Conservation (phyloP, 2,329 filamentous ascomycete species). For the Aureobasidium sp. region DNA sequence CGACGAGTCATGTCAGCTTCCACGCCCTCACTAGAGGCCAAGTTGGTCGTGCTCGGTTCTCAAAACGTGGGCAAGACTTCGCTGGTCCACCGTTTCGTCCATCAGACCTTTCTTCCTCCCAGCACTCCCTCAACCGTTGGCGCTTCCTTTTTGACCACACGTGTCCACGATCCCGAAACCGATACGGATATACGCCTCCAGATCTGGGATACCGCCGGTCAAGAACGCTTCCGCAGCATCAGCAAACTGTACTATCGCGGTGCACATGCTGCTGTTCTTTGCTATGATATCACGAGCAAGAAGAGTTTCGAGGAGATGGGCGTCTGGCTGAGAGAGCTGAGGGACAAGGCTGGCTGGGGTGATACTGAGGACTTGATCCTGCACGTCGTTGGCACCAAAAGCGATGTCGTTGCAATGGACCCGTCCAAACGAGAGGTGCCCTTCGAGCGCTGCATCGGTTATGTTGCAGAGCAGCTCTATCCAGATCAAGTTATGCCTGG, state of each 20-base stretch:
- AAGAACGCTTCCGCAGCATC: constrained; percentile 96
- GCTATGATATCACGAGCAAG: constrained; percentile 93
- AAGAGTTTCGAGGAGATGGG: constrained; percentile 93
- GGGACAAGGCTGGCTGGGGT: constrained; percentile 67
- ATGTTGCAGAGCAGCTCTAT: constrained; percentile 91
- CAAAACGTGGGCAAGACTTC: constrained; percentile 86
- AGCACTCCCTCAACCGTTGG: constrained; percentile 53
- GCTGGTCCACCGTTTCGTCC: constrained; percentile 79
- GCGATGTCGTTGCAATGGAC: constrained; percentile 89
- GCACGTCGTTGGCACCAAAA: constrained; percentile 96
- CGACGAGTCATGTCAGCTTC: constrained; percentile 15
- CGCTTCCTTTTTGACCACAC: constrained; percentile 67
- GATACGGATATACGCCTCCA: constrained; percentile 91
- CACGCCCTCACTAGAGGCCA: constrained; percentile 72
- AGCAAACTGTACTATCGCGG: constrained; percentile 97
- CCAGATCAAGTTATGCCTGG: constrained; percentile 71
- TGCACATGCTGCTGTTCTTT: constrained; percentile 92
- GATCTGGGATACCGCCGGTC: constrained; percentile 97
- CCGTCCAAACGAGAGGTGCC: constrained; percentile 84
- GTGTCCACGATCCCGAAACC: constrained; percentile 79
- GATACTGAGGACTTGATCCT: constrained; percentile 77
- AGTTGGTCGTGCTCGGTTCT: constrained; percentile 82
- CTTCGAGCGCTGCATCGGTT: constrained; percentile 96
- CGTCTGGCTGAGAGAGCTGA: constrained; percentile 87
- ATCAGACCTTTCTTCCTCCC: constrained; percentile 72